A percentile compares a stretch with the other conserved stretches of the same genome.
Conservation (phyloP, 805 yeast genomes). For the Priceomyces medius region DNA sequence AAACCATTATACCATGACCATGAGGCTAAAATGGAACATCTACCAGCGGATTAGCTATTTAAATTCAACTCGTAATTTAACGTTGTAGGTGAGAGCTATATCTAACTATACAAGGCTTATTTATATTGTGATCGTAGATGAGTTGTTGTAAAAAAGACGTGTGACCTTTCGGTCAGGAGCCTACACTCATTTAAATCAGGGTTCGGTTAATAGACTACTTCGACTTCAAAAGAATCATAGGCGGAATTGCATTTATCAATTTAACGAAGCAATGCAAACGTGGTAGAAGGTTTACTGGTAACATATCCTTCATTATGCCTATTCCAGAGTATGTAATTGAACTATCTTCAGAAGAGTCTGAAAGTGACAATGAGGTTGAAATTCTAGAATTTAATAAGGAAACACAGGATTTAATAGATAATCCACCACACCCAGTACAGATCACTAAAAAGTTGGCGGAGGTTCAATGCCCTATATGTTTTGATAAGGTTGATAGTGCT, state of each 20-base stretch:
- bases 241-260: background rate
- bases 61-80: too few relatives aligned
- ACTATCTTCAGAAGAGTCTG: constrained; percentile 23
- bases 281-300: background rate
- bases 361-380: constrained; percentile 35
- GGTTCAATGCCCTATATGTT: constrained; percentile 44
- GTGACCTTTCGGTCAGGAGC: too few relatives aligned
- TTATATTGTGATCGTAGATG: too few relatives aligned
- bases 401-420: constrained; percentile 32
- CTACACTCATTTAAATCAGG: too few relatives aligned
- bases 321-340: constrained; percentile 16
- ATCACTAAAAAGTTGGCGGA: constrained; percentile 32
- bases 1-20: constrained; percentile 1
- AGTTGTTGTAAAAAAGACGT: too few relatives aligned
- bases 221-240: background rate
- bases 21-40: background rate
- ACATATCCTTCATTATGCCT: constrained; percentile 8
- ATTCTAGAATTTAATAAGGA: constrained; percentile 37
- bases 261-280: too few relatives aligned
- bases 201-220: background rate
- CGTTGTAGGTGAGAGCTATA: too few relatives aligned
- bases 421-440: constrained; percentile 23
- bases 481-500: constrained; percentile 39
- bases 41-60: too few relatives aligned
- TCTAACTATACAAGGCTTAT: too few relatives aligned